Evolutionary conservation across 495 filamentous ascomycete genomes (phyloP).

Genomic region (Opeltia flavorubescens): DNA sequence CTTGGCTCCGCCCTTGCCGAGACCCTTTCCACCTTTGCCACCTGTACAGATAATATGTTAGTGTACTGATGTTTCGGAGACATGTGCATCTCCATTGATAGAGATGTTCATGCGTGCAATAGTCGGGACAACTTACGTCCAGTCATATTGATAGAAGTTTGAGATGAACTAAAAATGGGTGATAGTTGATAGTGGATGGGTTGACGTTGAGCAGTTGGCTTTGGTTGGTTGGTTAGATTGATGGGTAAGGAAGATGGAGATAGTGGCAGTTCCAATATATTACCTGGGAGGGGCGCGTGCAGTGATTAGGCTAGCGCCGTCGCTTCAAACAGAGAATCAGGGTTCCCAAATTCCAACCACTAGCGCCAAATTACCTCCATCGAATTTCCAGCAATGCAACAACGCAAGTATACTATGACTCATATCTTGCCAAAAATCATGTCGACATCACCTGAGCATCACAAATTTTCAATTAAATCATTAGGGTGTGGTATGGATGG

Average conservation of each 20-base stretch:
- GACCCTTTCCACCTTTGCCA: constrained; percentile 97
- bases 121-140: constrained; percentile 42
- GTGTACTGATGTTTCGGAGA: constrained; percentile 16
- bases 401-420: background rate
- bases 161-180: constrained; percentile 19
- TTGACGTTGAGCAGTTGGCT: constrained; percentile 8
- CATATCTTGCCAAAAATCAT: constrained; percentile 4
- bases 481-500: background rate
- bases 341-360: constrained; percentile 1
- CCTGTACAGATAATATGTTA: constrained; percentile 40
- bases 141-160: constrained; percentile 43
- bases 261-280: constrained; percentile 20
- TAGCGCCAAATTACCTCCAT: background rate
- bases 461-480: background rate
- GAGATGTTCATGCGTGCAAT: constrained; percentile 8
- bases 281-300: constrained; percentile 1
- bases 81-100: background rate
- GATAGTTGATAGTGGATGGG: constrained; percentile 11
- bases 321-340: background rate
- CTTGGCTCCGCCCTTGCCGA: constrained; percentile 89
- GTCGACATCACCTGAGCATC: background rate
- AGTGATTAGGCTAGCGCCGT: background rate
- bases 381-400: background rate
- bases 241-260: constrained; percentile 29
- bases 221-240: constrained; percentile 26